These are phyloP conservation scores for Bipolaris sorokiniana DNA, from an alignment of 2,329 filamentous ascomycete species.

Conservation along the genomic window DNA sequence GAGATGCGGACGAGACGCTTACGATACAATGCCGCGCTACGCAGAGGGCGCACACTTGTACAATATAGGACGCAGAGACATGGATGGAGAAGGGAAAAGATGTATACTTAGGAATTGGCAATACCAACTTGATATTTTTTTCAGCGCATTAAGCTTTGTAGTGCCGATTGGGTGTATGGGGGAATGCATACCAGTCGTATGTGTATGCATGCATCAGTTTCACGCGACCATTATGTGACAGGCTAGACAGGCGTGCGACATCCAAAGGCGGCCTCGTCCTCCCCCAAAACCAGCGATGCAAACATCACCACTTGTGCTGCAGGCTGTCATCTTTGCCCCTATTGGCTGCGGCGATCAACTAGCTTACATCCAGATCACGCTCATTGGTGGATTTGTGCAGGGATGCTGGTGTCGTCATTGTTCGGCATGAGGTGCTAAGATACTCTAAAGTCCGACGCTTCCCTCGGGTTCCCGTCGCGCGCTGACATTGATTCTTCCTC, in stretches of 20 bases:
- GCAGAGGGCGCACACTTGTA: conserved; percentile 14
- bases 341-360: conserved; percentile 3
- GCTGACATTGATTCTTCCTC: background rate
- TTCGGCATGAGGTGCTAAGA: conserved; percentile 19
- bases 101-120: background rate
- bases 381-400: conserved; percentile 26
- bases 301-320: conserved; percentile 16
- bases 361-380: conserved; percentile 10
- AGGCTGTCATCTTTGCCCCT: conserved; percentile 3
- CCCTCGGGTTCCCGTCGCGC: conserved; percentile 13
- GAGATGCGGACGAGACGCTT: background rate
- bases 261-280: background rate
- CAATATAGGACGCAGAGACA: conserved; percentile 8
- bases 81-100: background rate
- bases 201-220: background rate
- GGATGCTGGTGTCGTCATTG: conserved; percentile 28
- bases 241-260: conserved; percentile 8
- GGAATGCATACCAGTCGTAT: background rate
- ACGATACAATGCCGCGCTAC: conserved; percentile 1
- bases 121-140: background rate
- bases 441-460: conserved; percentile 21
- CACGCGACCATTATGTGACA: conserved; percentile 5
- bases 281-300: conserved; percentile 13
- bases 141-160: background rate
- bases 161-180: conserved; percentile 1